Evolutionary conservation across 495 filamentous ascomycete genomes (phyloP), one percentile per base, ranked within the genome.

Genomic region (Saxispiralis lemnorum): DNA sequence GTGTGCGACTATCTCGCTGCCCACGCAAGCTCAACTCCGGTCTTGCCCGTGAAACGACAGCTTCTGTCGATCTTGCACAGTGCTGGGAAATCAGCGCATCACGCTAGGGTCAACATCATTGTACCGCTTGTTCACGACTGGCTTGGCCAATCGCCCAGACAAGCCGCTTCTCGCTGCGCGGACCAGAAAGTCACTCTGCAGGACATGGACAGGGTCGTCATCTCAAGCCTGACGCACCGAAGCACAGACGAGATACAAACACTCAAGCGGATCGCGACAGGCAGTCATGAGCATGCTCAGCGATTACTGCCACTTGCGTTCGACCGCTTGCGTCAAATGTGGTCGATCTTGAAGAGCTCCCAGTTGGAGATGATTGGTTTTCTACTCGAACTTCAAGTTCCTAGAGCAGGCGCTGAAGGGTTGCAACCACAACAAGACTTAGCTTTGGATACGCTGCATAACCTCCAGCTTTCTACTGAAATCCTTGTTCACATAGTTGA

Each of bases 1-100:
- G 64, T 88, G 17, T 61, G 84, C 37, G 65, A 68, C n/a, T 92
- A 78, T 57, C 60, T 97, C 2, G 75, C 74, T 41, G 78, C 75
- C 19, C 85, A 95, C 61, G 65, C 72, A 10, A 64, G 78, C 11
- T 55, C 66, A 14, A 73, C 81, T 19, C 82, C 85, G 3, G 57
- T 82, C 0, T 66, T 79, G 40, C 53, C 63, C 2, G 72, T 80
- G 32, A 89, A 86, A 48, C 52, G 78, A 16, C 66, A 69, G 17
- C 61, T 97, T 15, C 65, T 96, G 13, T 63, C 62, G n/a, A 61
- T 80, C 28, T 60, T 94, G 44, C 83, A 82, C 51, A 64, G 69
- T 31, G 62, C 83, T 20, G 73, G 77, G 32, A 85, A 81, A 53
- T 68, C 78, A 7, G 74, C 73, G 1, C 68, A 68, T 10, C 70